phyloP scores from a whole-genome alignment of 495 filamentous ascomycete genomes.

The Jackrogersella multiformis region DNA sequence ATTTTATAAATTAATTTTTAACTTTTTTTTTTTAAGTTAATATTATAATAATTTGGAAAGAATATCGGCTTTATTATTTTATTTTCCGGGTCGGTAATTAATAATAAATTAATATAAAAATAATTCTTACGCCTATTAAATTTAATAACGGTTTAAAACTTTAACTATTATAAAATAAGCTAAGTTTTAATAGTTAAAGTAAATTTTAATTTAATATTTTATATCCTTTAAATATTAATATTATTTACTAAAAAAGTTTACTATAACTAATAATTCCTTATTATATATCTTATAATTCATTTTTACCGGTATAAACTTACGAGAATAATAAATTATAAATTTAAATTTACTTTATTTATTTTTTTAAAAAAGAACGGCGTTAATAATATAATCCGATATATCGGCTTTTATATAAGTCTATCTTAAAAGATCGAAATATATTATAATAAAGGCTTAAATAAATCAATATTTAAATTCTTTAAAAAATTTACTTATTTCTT shows the following conservation, averaged over 20 bases:
- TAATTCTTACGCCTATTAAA: too few species aligned
- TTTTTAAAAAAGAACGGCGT: not conserved
- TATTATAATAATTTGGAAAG: too few species aligned
- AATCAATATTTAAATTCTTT: not conserved
- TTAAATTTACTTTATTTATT: not conserved
- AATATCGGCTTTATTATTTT: too few species aligned
- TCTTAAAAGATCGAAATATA: not conserved
- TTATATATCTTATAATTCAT: constrained; percentile 15
- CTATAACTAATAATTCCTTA: constrained; percentile 13
- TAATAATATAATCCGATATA: not conserved
- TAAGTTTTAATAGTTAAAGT: not conserved
- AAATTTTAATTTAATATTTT: not conserved
- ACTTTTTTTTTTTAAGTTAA: too few species aligned
- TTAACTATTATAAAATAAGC: not conserved
- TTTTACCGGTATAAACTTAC: not conserved
- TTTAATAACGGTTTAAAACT: too few species aligned
- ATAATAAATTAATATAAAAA: too few species aligned
- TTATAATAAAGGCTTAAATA: not conserved
- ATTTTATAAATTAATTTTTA: too few species aligned
- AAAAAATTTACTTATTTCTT: not conserved
- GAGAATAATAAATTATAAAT: not conserved
- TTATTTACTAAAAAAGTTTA: not conserved
- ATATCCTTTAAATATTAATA: not conserved
- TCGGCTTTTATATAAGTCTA: not conserved
- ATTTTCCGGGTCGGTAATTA: too few species aligned